Evolutionary conservation across 139 green algal species (phyloP).

Genomic region (Closterium sp.): DNA sequence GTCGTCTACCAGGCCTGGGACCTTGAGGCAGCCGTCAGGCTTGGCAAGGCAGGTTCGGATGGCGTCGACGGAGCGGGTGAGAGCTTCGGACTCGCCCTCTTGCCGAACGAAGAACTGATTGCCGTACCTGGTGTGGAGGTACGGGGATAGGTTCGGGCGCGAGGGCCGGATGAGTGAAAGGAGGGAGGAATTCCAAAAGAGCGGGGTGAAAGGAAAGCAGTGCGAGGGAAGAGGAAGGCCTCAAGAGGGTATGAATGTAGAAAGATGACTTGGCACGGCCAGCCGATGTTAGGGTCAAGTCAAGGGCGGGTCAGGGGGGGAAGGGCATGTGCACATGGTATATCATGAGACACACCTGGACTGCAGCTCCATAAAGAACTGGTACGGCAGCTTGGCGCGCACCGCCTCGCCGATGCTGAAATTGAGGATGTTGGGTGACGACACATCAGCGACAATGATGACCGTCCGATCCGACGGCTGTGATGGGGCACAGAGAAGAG

Average conservation of each 20-base stretch:
- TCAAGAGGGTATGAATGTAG: too few relatives aligned
- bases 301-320: too few relatives aligned
- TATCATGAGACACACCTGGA: conserved; percentile 22
- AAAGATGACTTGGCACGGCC: too few relatives aligned
- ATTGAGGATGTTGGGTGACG: conserved; percentile 48
- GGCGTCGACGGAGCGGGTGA: conserved; percentile 22
- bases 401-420: conserved; percentile 49
- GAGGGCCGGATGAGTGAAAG: not conserved
- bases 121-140: conserved; percentile 17
- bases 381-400: conserved; percentile 40
- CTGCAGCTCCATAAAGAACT: conserved; percentile 53
- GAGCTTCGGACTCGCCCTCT: conserved; percentile 41
- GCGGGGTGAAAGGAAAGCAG: not conserved
- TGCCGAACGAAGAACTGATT: conserved; percentile 49
- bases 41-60: conserved; percentile 36
- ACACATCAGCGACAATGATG: conserved; percentile 47
- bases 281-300: too few relatives aligned
- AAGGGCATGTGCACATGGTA: not conserved
- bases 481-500: not conserved
- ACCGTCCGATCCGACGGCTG: conserved; percentile 47
- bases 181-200: not conserved
- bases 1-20: conserved; percentile 44
- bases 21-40: conserved; percentile 32
- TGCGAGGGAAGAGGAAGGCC: not conserved
- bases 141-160: not conserved